Base-by-base conservation (phyloP, 2,329 filamentous ascomycete genomes). In the Arthrobotrys sphaeroides region DNA sequence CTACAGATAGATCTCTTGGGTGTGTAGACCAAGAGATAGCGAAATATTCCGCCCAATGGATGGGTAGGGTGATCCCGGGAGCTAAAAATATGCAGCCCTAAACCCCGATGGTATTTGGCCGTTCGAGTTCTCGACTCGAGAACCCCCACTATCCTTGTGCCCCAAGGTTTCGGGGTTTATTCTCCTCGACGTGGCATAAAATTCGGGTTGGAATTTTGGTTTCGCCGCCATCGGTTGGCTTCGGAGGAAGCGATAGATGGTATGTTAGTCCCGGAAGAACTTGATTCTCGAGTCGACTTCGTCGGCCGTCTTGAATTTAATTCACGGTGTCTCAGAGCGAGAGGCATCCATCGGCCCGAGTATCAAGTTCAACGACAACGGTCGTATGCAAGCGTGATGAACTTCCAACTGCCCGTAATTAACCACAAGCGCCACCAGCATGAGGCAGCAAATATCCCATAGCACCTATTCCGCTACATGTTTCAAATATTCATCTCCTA, bases 1-100 rank as follows among this genome's bases (percentile, higher is more conserved):
- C n/a, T n/a, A n/a, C n/a, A n/a, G n/a, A n/a, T n/a, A 73, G 40
- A 65, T 64, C 60, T 49, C 5, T 18, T 20, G n/a, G n/a, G n/a
- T n/a, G n/a, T n/a, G n/a, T n/a, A n/a, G n/a, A 1, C 10, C n/a
- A 13, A 62, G 45, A 70, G 60, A 67, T 62, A 51, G 26, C 18
- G 61, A 65, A 74, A 74, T 68, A n/a, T 45, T 68, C 70, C 70
- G 62, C 16, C 43, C 51, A 68, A 68, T 43, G n/a, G 53, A 60
- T 20, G 40, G 13, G 31, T 38, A 65, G 45, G 43, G 33, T 43
- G 36, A 60, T 49, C 18, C 62, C 55, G 43, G 55, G 38, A 61
- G 26, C 53, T 51, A 66, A 66, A 60, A 65, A 66, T 66, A 67
- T 67, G 69, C 69, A 73, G 61, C 60, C 69, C 69, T 66, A 61